Evolutionary conservation across 2,329 filamentous ascomycete species (phyloP), one percentile per base, ranked within the genome.

Genomic region (Thelonectria rubi): DNA sequence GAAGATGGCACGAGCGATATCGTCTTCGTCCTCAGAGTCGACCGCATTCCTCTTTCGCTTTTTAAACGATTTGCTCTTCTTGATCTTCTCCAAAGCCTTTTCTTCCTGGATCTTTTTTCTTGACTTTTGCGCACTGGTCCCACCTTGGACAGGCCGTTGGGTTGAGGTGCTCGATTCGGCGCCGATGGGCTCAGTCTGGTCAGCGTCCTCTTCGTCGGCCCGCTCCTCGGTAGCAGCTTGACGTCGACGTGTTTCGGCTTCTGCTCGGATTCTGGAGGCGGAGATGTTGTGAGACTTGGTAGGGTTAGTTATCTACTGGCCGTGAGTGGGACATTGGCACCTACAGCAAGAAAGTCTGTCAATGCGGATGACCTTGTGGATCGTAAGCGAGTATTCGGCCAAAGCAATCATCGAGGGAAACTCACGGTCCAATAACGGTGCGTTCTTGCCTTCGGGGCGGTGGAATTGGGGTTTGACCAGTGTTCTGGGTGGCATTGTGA

Each of bases 221-320:
- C 39, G 49, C 17, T 62, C 39, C 7, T 67, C 64, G 7, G 64
- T 63, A 5, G 69, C 72, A 26, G 76, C 76, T 60, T 73, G 70
- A 56, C 84, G 81, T 53, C 82, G 78, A 48, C 85, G 80, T 37
- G 76, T 74, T 32, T 82, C 79, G 17, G 83, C 83, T 63, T 84
- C 80, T 18, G 78, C 73, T 37, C 81, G 80, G 58, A 88, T 88
- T 60, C 85, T 81, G 26, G 79, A 74, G 2, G 86, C 84, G 20
- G 86, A 91, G 66, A 93, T 93, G 69, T 92, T 92, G 75, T 91
- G 88, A 2, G 89, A 86, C 85, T 90, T 34, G 39, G 18, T 26
- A 12, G 17, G 34, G 56, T 77, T 49, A 77, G 70, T 46, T 26
- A 7, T 7, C 18, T 2, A 14, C 6, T 8, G 30, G 34, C 39